Evolutionary conservation across 805 yeast genomes (phyloP).

Genomic region (Ogataea nitratoaversa): DNA sequence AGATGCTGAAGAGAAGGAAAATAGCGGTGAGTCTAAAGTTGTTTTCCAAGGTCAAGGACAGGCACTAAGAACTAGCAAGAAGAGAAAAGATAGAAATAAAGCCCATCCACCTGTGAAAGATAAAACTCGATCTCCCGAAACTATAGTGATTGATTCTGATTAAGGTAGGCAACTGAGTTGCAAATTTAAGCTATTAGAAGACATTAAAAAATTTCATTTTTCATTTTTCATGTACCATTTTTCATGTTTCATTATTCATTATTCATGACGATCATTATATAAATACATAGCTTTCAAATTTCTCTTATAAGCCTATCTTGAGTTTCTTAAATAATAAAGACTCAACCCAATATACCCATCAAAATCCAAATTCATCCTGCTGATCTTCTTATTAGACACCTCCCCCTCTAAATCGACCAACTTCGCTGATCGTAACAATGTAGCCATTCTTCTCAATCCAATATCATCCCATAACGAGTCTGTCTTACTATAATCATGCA

Average conservation of each 20-base stretch:
- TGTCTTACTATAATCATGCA: conserved; percentile 39
- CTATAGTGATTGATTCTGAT: conserved; percentile 68
- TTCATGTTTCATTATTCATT: no score
- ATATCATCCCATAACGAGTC: conserved; percentile 44
- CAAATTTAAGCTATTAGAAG: no score
- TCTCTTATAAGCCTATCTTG: background rate
- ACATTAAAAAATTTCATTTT: no score
- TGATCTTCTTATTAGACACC: background rate
- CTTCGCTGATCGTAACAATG: conserved; percentile 36
- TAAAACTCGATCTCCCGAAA: conserved; percentile 68
- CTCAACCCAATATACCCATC: conserved; percentile 22
- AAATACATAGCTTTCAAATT: no score
- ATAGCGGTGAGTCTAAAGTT: conserved; percentile 5
- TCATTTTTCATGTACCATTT: no score
- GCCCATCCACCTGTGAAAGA: conserved; percentile 54
- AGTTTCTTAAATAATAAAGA: conserved; percentile 9
- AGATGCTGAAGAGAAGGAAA: conserved; percentile 27
- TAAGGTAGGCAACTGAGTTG: no score
- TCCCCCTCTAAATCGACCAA: conserved; percentile 10
- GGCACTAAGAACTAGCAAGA: conserved; percentile 51
- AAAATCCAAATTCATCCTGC: conserved; percentile 7
- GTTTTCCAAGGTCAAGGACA: conserved; percentile 69
- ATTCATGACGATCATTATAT: no score
- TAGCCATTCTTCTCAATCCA: conserved; percentile 41
- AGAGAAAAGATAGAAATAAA: conserved; percentile 56